Base-by-base conservation (phyloP, 2,329 filamentous ascomycete genomes). In the Penicillium sp. region DNA sequence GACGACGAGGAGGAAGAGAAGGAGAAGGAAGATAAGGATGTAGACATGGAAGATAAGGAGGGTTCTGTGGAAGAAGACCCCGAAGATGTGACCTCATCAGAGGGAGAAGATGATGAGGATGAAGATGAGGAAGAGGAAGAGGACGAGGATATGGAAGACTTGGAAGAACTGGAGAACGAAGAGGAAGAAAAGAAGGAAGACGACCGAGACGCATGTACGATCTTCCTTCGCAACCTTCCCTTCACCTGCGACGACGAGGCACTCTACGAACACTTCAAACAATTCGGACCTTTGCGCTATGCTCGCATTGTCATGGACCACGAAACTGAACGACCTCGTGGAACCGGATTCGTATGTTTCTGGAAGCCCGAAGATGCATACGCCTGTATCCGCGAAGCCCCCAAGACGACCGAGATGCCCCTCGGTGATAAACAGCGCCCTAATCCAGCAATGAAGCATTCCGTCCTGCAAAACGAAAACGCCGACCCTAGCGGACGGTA, bases 341-440 rank as follows among this genome's bases (percentile, higher is more conserved):
- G 94, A 24, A 97, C 92, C 28, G 94, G 88, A 4, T 99, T 99
- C 65, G 92, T 97, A 27, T 95, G 90, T 74, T 99, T 99, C 74
- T 87, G 86, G 73, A 86, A 87, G 44, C 75, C 79, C 33, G 83
- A 87, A 18, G 90, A 96, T 66, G 89, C 87, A 58, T 84, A 86
- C 66, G 71, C 79, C 18, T 97, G 94, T 68, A 77, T 96, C 55
- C 86, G 85, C 58, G 80, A 78, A 13, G 89, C 91, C 1, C 94
- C 94, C 0, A 83, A 81, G 24, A 70, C 68, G 27, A 63, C 64
- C 0, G 62, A 70, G n/a, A 52, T 61, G 10, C 71, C 76, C 27
- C 74, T 79, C 53, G 73, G 78, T 18, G 64, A 67, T 42, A 66
- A 71, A 47, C 66, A 69, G 10, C 74, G 65, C 63, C 70, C 66